Evolutionary conservation across 2,329 filamentous ascomycete species (phyloP), one percentile per base, ranked within the genome.

Genomic region (Sporothrix euskadiensis): DNA sequence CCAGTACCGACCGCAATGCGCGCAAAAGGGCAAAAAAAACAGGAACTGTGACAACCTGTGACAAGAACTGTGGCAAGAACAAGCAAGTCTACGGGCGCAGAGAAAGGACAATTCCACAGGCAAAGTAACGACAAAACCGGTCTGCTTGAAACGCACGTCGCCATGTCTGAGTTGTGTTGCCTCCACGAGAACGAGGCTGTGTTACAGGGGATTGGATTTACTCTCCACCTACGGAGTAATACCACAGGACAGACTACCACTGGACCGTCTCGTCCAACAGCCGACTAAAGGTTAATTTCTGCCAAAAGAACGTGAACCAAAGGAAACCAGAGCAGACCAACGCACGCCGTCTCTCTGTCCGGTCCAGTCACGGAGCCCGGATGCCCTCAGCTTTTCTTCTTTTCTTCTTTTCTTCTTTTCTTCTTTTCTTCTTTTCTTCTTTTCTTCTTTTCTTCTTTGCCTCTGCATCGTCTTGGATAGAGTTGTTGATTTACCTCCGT

Each of bases 281-380:
- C 10, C 10, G 52, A 26, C 49, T 54, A 54, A 12, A 49, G 44
- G 44, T 49, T 49, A 49, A 49, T 49, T 16, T 49, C 44, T 49
- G 44, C 44, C 44, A 49, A 49, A 49, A 16, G 14, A 56, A 26
- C 52, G n/a, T 56, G 52, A 56, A 30, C 52, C 52, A 22, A 26
- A 22, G 52, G 4, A 52, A 52, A 52, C 47, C 47, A 52, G 14
- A 52, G 47, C 35, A 49, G 26, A 49, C 44, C 44, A 14, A n/a
- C 22, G 22, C 2, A 56, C 5, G n/a, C 57, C 57, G 32, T 61
- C 32, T 63, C 16, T 30, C 9, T 30, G 10, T 49, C 35, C 65
- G 39, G 65, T 12, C 66, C 47, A 69, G 47, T 41, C 30, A 47
- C 66, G 66, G 66, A 69, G 47, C 30, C 14, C 47, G 66, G 30